phyloP scores from a whole-genome alignment of 2,329 filamentous ascomycete genomes.

The Claviceps pazoutovae region DNA sequence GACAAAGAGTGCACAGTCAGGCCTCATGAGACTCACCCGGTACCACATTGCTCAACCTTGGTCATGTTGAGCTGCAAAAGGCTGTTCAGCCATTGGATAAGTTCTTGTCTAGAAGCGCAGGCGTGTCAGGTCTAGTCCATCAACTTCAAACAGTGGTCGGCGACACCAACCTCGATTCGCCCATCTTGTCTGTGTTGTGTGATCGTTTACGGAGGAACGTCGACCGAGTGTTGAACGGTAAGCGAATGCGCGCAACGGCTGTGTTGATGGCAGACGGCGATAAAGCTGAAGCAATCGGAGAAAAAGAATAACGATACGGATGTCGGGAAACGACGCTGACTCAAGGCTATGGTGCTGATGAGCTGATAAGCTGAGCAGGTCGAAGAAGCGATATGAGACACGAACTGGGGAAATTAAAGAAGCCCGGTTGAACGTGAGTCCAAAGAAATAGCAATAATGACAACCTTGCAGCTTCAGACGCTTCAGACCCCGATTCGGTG shows the following conservation, averaged over 20 bases:
- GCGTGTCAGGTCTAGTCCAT: constrained; percentile 8
- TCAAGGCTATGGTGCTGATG: not conserved
- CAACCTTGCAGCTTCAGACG: not conserved
- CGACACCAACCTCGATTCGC: constrained; percentile 31
- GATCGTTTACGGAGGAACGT: not conserved
- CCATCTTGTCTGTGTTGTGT: constrained; percentile 24
- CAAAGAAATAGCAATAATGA: not conserved
- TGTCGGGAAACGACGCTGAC: not conserved
- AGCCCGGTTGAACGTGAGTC: constrained; percentile 1
- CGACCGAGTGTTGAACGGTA: not conserved
- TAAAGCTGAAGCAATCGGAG: constrained; percentile 1
- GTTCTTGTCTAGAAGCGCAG: constrained; percentile 68
- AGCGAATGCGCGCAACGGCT: not conserved
- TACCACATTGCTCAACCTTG: constrained; percentile 98
- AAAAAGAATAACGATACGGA: constrained; percentile 1
- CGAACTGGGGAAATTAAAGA: constrained; percentile 6
- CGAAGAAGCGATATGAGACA: constrained; percentile 8
- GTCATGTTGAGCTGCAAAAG: constrained; percentile 95
- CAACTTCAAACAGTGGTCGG: not conserved
- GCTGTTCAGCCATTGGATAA: constrained; percentile 93
- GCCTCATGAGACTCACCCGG: constrained; percentile 50
- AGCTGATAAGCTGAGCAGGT: not conserved
- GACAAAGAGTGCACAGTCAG: constrained; percentile 7
- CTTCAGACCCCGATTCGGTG: not conserved
- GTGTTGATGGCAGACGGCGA: not conserved